Evolutionary conservation across 257 asterid species (phyloP), one percentile per base, ranked within the genome.

Genomic region (Capsicum baccatum): DNA sequence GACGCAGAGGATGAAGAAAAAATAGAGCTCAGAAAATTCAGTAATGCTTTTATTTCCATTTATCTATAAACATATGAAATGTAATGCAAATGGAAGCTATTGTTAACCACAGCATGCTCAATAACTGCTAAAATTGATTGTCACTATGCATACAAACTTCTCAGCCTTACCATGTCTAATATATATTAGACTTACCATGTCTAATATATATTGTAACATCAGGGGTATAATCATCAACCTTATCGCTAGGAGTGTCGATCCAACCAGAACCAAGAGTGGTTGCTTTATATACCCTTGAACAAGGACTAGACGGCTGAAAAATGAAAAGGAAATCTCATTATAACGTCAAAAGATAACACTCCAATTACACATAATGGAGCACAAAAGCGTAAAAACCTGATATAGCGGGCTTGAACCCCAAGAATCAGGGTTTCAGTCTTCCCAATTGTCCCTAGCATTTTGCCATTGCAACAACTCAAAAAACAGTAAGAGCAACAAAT

Each of bases 391-490:
- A 82, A 42, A 50, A 42, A 92, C 99, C 95, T 91, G 98, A 89
- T 94, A 94, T 73, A 93, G 98, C 16, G 98, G 99, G 87, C 97
- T 94, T 79, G 90, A 88, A 64, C 95, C 98, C 98, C 98, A 96
- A 15, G 98, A 93, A 87, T 87, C 99, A 85, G 99, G 99, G 85
- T 96, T 96, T 81, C 91, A 98, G 44, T 96, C 98, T 88, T 96
- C 98, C 98, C 98, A 96, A 80, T 88, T 90, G 54, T 96, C 99
- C 99, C 94, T 96, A 89, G 57, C 59, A 85, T 87, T 83, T 58
- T 74, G 71, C 79, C 68, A 87, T 80, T 73, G 14, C 80, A 85
- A 64, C 17, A 13, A 35, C 73, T 35, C 19, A 66, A n/a, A 12
- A 52, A 19, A 81, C 47, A 66, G 73, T 66, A 64, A 64, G 11